Conservation (phyloP, 2,329 filamentous ascomycete species). For the Tympanopsis confertula region DNA sequence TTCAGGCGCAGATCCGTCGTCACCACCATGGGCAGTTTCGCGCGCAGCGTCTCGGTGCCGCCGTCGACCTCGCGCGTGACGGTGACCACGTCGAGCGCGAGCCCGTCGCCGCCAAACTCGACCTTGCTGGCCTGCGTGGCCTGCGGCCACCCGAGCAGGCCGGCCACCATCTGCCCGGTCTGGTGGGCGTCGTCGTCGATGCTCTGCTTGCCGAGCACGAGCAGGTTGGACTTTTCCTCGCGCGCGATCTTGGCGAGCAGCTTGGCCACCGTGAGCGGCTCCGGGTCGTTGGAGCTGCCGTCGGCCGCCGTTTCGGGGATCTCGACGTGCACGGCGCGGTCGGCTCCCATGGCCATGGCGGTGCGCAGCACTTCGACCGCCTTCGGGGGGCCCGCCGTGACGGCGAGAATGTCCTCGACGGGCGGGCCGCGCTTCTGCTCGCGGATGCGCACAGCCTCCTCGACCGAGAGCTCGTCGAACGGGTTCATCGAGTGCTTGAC, state of each 20-base stretch:
- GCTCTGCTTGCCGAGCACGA: slow-evolving; percentile 92
- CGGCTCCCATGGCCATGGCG: slow-evolving; percentile 97
- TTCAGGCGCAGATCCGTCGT: slow-evolving; percentile 92
- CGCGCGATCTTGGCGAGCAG: slow-evolving; percentile 69
- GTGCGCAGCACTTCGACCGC: slow-evolving; percentile 84
- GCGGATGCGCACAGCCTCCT: slow-evolving; percentile 89
- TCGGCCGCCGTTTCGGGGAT: slow-evolving; percentile 52
- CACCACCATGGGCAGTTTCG: slow-evolving; percentile 81
- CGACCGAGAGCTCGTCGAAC: slow-evolving; percentile 95
- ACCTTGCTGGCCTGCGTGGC: slow-evolving; percentile 87
- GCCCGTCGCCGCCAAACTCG: slow-evolving; percentile 43
- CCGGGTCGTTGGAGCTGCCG: no score
- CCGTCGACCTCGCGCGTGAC: slow-evolving; percentile 92
- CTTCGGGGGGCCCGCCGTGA: slow-evolving; percentile 81
- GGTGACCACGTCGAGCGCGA: slow-evolving; percentile 50
- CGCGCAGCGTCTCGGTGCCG: slow-evolving; percentile 77
- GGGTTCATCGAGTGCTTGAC: slow-evolving; percentile 99
- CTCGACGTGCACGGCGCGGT: slow-evolving; percentile 82
- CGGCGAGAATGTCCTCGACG: slow-evolving; percentile 83
- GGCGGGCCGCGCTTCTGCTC: slow-evolving; percentile 57
- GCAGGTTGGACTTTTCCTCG: slow-evolving; percentile 77
- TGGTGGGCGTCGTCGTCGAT: slow-evolving; percentile 94
- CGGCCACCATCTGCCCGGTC: slow-evolving; percentile 96
- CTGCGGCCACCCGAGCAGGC: slow-evolving; percentile 82
- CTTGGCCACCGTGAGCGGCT: slow-evolving; percentile 88